Evolutionary conservation across 1,139 yeast species (phyloP), one percentile per base, ranked within the genome.

Genomic region (Pichia cactophila): DNA sequence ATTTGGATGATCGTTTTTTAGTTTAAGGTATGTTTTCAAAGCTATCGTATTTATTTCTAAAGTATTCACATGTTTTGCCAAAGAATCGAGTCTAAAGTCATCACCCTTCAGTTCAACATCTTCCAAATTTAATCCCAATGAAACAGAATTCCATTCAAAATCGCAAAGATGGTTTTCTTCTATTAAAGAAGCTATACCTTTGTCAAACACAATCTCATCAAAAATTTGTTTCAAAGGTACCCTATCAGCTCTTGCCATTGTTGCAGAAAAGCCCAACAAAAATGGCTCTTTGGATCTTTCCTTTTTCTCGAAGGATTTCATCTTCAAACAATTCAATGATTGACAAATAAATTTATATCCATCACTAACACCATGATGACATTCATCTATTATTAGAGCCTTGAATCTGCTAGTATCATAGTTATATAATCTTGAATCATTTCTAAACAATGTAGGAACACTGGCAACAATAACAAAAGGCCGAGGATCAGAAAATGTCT

Each of bases 231-330:
- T 77, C 43, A 92, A 67, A 0, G 83, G 73, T 47, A 73, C 68
- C 1, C 79, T 81, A 63, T 90, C 97, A 31, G 78, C 75, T 50
- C 98, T 67, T 44, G 69, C 72, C 55, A 83, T 62, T 0, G 98
- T 90, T 0, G 97, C 97, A 8, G 96, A 84, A 59, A 92, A 87
- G 1, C 97, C 97, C 20, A 88, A 71, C 0, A 88, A 80, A 29
- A 45, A 53, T 5, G 58, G 56, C 2, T 33, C 45, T 11, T 33
- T 28, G 0, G 81, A 69, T 2, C 67, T 66, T 52, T 80, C 72
- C 0, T 69, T 63, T 3, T 40, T 16, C 10, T 16, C 4, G 12
- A 12, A 6, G 4, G 14, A 5, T 12, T 11, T 8, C 20, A 20
- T 17, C 28, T 28, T 60, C 23, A 61, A 51, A 2, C 87, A 86